Evolutionary conservation across 495 filamentous ascomycete species (phyloP).

Genomic region (Tuber microsphaerosporum): DNA sequence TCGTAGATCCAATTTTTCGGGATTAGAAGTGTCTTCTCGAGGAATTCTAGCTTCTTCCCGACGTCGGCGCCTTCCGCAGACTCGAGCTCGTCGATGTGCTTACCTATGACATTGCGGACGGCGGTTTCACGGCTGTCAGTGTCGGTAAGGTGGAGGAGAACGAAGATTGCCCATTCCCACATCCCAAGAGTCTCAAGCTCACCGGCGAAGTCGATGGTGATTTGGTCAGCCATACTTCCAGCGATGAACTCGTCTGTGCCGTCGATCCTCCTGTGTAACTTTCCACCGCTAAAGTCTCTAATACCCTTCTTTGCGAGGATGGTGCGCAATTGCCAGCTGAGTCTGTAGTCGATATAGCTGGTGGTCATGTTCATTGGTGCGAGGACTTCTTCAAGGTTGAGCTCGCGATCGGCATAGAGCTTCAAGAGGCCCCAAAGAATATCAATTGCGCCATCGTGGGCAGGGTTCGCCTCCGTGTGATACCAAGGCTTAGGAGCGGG

Average conservation of each 20-base stretch:
- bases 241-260: constrained; percentile 44
- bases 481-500: constrained; percentile 36
- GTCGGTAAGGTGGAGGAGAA: constrained; percentile 67
- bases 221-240: constrained; percentile 53
- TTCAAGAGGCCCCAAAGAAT: constrained; percentile 79
- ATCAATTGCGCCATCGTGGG: constrained; percentile 45
- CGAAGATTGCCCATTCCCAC: constrained; percentile 63
- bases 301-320: constrained; percentile 51
- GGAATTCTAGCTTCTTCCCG: constrained; percentile 44
- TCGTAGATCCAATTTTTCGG: constrained; percentile 74
- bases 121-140: constrained; percentile 56
- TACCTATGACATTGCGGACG: constrained; percentile 62
- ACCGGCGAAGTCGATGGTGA: constrained; percentile 63
- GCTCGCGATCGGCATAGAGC: constrained; percentile 55
- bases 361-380: constrained; percentile 55
- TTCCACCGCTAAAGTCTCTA: constrained; percentile 47
- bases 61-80: constrained; percentile 51
- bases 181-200: constrained; percentile 62
- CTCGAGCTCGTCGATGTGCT: constrained; percentile 54
- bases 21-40: constrained; percentile 57
- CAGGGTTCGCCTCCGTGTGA: constrained; percentile 9
- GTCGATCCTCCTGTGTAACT: constrained; percentile 28
- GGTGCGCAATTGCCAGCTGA: constrained; percentile 73
- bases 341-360: constrained; percentile 61
- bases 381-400: constrained; percentile 52